Base-by-base conservation (phyloP, 768 basidiomycete genomes). In the Boletus sp. region DNA sequence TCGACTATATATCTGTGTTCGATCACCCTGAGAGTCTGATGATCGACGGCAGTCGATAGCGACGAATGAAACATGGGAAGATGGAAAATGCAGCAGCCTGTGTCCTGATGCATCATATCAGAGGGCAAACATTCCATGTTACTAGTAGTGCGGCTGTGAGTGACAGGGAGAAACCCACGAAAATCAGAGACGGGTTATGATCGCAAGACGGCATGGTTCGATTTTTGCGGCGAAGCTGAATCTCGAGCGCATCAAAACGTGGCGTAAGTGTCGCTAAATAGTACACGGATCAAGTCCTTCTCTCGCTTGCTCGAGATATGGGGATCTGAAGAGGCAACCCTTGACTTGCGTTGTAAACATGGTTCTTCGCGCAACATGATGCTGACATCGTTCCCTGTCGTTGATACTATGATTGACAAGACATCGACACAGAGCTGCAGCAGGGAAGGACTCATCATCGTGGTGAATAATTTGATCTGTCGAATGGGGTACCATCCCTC, bases 241-340 rank as follows among this genome's bases (percentile, higher is more conserved):
- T 15, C 52, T 29, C 14, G 46, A 24, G 48, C 61, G 61, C 55
- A 58, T 58, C 59, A 45, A 37, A 29, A 0, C 28, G 51, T 58
- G 60, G 60, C 54, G 47, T 20, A 9, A 18, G 18, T 41, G 10
- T 54, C 58, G 41, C 20, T 35, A 28, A 12, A 2, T 9, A 17
- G 15, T 30, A 14, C 1, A 44, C 61, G 62, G 57, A 60, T 64
- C 62, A 49, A 30, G 49, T 6, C 5, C 47, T 60, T 55, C 45
- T 37, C 36, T 63, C 62, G 62, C 62, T 64, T 64, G 24, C 47
- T 50, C 17, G 52, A 17, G 11, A 32, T 20, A 33, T 10, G 45
- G 49, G 18, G 32, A 36, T 33, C 32, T 18, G 24, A 17, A n/a
- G 5, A 4, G 18, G 4, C 29, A 11, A 37, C 28, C 39, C 49